Conservation (phyloP, 768 basidiomycete genomes). For the Lenzites betulinus region DNA sequence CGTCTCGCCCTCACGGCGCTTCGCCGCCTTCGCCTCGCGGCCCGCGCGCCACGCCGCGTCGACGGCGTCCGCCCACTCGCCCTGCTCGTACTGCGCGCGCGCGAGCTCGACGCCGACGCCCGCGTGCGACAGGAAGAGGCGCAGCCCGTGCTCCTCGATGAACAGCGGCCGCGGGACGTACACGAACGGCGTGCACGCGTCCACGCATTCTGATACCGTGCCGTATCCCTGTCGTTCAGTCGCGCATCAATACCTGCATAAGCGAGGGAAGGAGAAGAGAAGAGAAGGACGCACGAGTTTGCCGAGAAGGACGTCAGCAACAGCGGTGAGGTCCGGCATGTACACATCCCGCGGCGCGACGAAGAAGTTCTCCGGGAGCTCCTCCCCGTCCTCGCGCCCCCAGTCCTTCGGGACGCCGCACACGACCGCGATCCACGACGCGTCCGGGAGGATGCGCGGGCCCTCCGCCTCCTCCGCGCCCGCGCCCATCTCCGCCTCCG, state of each 20-base stretch:
- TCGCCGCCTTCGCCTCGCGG: slow-evolving; percentile 45
- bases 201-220: slow-evolving; percentile 78
- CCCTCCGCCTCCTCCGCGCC: slow-evolving; percentile 31
- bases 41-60: slow-evolving; percentile 60
- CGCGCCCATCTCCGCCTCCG: not conserved
- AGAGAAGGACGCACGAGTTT: slow-evolving; percentile 60
- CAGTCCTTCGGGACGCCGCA: slow-evolving; percentile 65
- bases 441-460: slow-evolving; percentile 59
- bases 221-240: slow-evolving; percentile 63
- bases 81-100: slow-evolving; percentile 65
- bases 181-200: slow-evolving; percentile 75
- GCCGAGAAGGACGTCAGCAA: slow-evolving; percentile 73
- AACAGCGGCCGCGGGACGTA: slow-evolving; percentile 81
- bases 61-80: slow-evolving; percentile 67
- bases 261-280: not conserved
- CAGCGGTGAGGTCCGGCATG: slow-evolving; percentile 80
- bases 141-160: slow-evolving; percentile 78
- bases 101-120: slow-evolving; percentile 73
- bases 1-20: slow-evolving; percentile 47
- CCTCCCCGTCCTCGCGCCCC: slow-evolving; percentile 34
- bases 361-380: slow-evolving; percentile 69
- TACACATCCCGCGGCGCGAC: slow-evolving; percentile 77
- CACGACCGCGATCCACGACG: slow-evolving; percentile 77
- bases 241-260: not conserved
- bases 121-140: slow-evolving; percentile 58